Evolutionary conservation across 2,329 filamentous ascomycete genomes (phyloP), one percentile per base, ranked within the genome.

Genomic region (Aspergillus thermomutatus): DNA sequence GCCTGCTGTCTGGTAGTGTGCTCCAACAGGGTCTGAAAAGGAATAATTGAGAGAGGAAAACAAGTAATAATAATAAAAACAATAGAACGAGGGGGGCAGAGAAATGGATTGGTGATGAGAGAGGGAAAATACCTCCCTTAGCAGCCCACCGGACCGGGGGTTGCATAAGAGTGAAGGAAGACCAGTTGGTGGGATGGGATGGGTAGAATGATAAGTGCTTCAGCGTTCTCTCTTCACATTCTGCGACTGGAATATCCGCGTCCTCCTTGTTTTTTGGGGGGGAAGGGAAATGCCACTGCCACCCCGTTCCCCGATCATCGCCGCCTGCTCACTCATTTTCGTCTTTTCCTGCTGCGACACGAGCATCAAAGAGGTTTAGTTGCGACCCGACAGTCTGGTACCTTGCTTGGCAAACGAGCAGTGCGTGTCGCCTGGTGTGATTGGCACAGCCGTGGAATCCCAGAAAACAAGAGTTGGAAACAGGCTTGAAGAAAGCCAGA

Each of bases 361-460:
- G 52, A 55, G 45, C 25, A 59, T 60, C 34, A 58, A 64, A 60
- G 43, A 56, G 64, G 67, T 58, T 65, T 69, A 70, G 68, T 57
- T 41, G 58, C 53, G 66, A 61, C 69, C 72, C 70, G 67, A 66
- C 62, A 64, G 55, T 68, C 54, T 72, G 72, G 72, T 62, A 66
- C 56, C 62, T 62, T 61, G 62, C 66, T 69, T 71, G 68, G 68
- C 67, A 62, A 70, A 60, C 52, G 59, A 64, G 66, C 70, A 69
- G 69, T 71, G 67, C 68, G 66, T 65, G 61, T 68, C 61, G 58
- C 63, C 59, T 58, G 49, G 52, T 62, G 56, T 61, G 65, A 65
- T 64, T 66, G 62, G 64, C 60, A 69, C 66, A 67, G 68, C 64
- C 66, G 64, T 65, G 63, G 47, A 28, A 56, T 49, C 57, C 50